A percentile compares a stretch with the other conserved stretches of the same genome.
Evolutionary conservation across 257 asterid genomes (phyloP).

Genomic region (Solanum peruvianum): DNA sequence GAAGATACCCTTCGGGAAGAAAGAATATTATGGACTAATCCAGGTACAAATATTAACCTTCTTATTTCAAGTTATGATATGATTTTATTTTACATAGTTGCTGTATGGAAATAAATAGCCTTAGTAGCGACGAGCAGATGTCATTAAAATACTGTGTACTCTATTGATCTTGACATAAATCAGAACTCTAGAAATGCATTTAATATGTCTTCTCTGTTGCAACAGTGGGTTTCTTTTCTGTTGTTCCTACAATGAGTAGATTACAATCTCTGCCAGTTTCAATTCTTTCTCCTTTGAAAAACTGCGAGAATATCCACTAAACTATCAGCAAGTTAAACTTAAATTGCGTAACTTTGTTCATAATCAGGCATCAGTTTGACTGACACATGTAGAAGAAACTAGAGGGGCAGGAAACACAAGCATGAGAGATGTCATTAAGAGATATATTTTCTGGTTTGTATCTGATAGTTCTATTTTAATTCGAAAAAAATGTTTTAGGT

Average conservation of each 20-base stretch:
- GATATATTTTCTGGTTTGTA: neutral
- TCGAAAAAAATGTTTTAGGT: neutral
- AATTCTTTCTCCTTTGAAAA: neutral
- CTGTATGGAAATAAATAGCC: neutral
- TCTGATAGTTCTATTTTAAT: conserved; percentile 26
- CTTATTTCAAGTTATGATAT: neutral
- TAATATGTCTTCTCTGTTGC: conserved; percentile 26
- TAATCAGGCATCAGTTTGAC: neutral
- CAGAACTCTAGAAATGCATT: neutral
- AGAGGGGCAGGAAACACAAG: neutral
- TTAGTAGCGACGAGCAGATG: neutral
- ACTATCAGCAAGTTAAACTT: neutral
- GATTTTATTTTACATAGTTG: neutral
- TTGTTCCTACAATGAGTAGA: conserved; percentile 24
- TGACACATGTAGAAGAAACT: neutral
- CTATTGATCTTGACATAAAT: neutral
- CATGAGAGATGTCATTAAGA: neutral
- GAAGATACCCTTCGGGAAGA: neutral
- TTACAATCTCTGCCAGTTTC: neutral
- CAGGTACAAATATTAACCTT: neutral
- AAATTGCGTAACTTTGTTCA: neutral
- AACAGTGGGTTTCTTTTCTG: conserved; percentile 33
- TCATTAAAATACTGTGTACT: neutral
- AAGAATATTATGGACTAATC: neutral
- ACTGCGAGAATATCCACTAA: neutral